A percentile compares a stretch with the other conserved stretches of the same genome.
phyloP scores from a whole-genome alignment of 1,139 yeast genomes.

The Citeromyces siamensis region DNA sequence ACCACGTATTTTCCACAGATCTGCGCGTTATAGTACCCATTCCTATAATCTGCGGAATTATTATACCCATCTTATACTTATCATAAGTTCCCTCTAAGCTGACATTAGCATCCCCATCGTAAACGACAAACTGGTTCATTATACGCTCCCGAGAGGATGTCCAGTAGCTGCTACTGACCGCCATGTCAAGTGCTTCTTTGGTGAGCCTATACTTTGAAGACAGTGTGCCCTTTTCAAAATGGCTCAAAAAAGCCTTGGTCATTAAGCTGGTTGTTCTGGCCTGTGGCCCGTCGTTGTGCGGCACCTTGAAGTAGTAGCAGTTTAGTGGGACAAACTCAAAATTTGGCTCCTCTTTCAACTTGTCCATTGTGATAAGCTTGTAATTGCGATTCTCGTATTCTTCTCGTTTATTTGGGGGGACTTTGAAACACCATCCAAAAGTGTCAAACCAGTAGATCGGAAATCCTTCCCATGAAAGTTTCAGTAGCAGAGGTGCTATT shows the following conservation, averaged over 20 bases:
- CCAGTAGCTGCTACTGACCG: conserved; percentile 87
- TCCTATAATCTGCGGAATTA: conserved; percentile 70
- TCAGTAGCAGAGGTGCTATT: conserved; percentile 61
- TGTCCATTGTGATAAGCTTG: conserved; percentile 11
- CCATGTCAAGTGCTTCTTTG: conserved; percentile 61
- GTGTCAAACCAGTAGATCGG: conserved; percentile 68
- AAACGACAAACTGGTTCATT: conserved; percentile 75
- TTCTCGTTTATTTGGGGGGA: conserved; percentile 24
- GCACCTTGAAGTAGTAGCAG: conserved; percentile 46
- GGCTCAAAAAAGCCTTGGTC: conserved; percentile 60
- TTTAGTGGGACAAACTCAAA: background rate
- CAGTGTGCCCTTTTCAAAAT: conserved; percentile 63
- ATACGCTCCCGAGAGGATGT: conserved; percentile 81
- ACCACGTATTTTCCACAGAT: conserved; percentile 96
- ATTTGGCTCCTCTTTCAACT: conserved; percentile 9
- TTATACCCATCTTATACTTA: conserved; percentile 41
- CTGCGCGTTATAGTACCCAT: conserved; percentile 97
- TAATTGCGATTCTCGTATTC: conserved; percentile 42
- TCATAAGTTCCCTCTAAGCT: conserved; percentile 12
- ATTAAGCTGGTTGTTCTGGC: conserved; percentile 70
- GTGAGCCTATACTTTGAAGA: conserved; percentile 69
- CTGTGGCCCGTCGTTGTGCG: conserved; percentile 79
- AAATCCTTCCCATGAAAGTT: conserved; percentile 74
- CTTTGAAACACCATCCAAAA: conserved; percentile 86
- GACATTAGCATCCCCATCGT: conserved; percentile 18